A percentile compares a stretch with the other conserved stretches of the same genome.
Evolutionary conservation across 192 early-diverging fungal genomes (phyloP).

Genomic region (Dimargaris xerosporica): DNA sequence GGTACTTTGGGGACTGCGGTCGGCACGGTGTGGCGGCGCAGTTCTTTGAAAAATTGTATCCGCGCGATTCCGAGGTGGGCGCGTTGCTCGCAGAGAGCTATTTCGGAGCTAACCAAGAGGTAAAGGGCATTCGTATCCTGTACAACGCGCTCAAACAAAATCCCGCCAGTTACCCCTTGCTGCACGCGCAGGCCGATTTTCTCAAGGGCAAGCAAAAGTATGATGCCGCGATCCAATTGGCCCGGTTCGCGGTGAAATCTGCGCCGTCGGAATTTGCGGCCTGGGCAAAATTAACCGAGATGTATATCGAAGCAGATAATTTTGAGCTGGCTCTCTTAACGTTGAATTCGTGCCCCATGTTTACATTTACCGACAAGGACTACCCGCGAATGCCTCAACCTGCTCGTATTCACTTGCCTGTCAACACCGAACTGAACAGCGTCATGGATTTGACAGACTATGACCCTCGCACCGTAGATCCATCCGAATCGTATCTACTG

Average conservation of each 20-base stretch:
- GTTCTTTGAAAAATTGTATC: constrained; percentile 52
- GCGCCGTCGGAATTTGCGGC: constrained; percentile 91
- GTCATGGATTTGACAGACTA: constrained; percentile 12
- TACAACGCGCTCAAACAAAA: constrained; percentile 65
- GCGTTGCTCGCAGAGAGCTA: constrained; percentile 71
- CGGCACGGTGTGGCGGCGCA: constrained; percentile 62
- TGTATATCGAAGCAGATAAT: constrained; percentile 77
- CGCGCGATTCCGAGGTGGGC: constrained; percentile 78
- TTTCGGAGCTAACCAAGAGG: constrained; percentile 74
- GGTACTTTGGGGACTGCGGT: constrained; percentile 77
- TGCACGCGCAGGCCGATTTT: constrained; percentile 86
- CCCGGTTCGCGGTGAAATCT: constrained; percentile 83
- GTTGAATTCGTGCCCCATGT: constrained; percentile 98
- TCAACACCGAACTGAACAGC: constrained; percentile 29
- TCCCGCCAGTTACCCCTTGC: constrained; percentile 58
- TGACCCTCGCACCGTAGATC: not conserved
- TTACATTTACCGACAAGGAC: constrained; percentile 76
- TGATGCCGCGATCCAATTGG: constrained; percentile 70
- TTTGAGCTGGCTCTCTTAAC: constrained; percentile 74
- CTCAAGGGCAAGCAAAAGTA: constrained; percentile 55
- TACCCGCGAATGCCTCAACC: constrained; percentile 83
- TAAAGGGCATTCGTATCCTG: constrained; percentile 79
- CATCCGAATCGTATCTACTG: constrained; percentile 26
- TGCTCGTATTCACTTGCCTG: constrained; percentile 73
- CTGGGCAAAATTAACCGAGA: constrained; percentile 90